Evolutionary conservation across 164 flowering plant genomes (phyloP), one percentile per base, ranked within the genome.

Genomic region (Magnolia sinica): DNA sequence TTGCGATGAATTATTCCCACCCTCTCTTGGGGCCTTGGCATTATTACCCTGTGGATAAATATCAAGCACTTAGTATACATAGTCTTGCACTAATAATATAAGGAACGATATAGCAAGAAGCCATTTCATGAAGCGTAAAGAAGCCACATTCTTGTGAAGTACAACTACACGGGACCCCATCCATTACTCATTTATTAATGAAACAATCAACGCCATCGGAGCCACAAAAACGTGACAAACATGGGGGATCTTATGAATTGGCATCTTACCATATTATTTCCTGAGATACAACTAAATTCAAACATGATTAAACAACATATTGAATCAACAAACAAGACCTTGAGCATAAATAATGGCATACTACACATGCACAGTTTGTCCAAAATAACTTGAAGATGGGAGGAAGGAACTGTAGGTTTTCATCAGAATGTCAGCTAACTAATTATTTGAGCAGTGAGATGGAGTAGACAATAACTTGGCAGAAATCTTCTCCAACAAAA

Each of bases 1-100:
- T 29, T 22, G 68, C 24, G 68, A 20, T 22, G 68, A 24, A 65
- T 8, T 65, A 65, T 23, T 24, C 29, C 29, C 31, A 65, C 37
- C 74, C 71, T 84, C 82, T 70, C 67, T 79, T 55, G 83, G 77
- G 74, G 63, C 61, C 37, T 22, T 72, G 68, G 18, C 74, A 74
- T 76, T 81, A 76, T 77, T 79, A 24, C 59, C 64, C 88, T 84
- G 80, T 70, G 71, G 73, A 61, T 70, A 72, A 67, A 75, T 11
- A 72, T 22, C 24, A 20, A 20, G 68, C 68, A 65, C 27, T n/a
- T 65, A 65, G 24, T 16, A 63, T 63, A 37, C 45, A 37, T 37
- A 5, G 45, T 37, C 68, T 65, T 24, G 29, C 10, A 23, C 24
- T 13, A 14, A 65, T 13, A 24, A 23, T 65, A 22, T 7, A 59